Base-by-base conservation (phyloP, 306 rosid genomes). In the Pterocarpus santalinus region DNA sequence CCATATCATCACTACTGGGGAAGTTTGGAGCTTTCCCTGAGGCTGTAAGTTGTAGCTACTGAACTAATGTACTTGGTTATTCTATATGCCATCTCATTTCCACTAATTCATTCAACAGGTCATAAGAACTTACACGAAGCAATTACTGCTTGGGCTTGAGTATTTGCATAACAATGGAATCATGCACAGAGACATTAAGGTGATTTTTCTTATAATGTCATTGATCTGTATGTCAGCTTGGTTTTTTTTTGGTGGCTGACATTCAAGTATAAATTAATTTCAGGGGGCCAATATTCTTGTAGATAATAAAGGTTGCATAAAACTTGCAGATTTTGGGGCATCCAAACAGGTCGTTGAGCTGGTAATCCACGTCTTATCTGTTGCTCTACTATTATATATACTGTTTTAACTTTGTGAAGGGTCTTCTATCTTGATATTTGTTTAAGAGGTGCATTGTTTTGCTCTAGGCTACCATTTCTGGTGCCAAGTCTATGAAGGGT, bases 231-330 rank as follows among this genome's bases (percentile, higher is more conserved):
- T 61, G 62, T 10, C 11, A 78, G 72, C 22, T 69, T 63, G 62
- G 44, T 79, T 66, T 60, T 46, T 65, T 68, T 57, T 56, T 39
- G 44, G 75, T 41, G 66, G 63, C 73, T 87, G 58, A 78, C 46
- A 65, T 66, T 52, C 56, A 57, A 62, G 28, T 39, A 67, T n/a
- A 68, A 14, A 52, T 65, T 75, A 58, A 65, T 83, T 90, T 73
- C 92, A 96, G 99, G 99, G 99, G 82, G 99, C 98, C 58, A 96
- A 96, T 81, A 96, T 96, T 84, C 99, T 96, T 86, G 99, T 96
- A 66, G 99, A 96, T 89, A 96, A 96, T 85, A 92, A 90, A 86
- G 99, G 98, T 47, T 91, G 98, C 91, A 96, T 96, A 77, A 96
- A 94, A 85, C 97, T 96, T 84, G 99, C 99, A 69, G 99, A 96